Evolutionary conservation across 805 yeast species (phyloP).

Genomic region (Saturnispora hagleri): DNA sequence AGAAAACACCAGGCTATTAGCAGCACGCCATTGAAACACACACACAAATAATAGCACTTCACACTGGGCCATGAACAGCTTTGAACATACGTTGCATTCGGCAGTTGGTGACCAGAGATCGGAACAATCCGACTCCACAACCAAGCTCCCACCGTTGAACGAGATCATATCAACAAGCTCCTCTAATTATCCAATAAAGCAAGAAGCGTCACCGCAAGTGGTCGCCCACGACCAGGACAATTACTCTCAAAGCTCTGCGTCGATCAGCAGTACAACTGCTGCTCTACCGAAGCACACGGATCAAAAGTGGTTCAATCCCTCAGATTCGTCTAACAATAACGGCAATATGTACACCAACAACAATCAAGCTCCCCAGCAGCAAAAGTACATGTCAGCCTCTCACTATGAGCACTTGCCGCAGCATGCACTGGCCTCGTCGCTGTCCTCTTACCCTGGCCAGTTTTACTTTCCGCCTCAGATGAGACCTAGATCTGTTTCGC

Average conservation of each 20-base stretch:
- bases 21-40: too few relatives aligned
- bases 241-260: not conserved
- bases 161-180: not conserved
- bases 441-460: not conserved
- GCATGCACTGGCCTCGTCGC: not conserved
- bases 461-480: not conserved
- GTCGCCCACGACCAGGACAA: not conserved
- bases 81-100: not conserved
- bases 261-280: not conserved
- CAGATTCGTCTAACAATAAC: not conserved
- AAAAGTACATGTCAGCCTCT: not conserved
- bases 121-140: not conserved
- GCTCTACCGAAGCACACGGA: not conserved
- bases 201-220: not conserved
- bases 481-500: not conserved
- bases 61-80: not conserved
- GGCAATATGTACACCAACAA: not conserved
- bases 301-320: not conserved
- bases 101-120: not conserved
- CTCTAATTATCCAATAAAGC: not conserved
- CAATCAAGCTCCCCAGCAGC: not conserved
- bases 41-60: not conserved
- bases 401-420: not conserved
- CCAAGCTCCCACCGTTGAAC: slow-evolving; percentile 3
- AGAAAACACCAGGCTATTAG: not conserved